phyloP scores from a whole-genome alignment of 257 asterid species.

The Forsythia suspensa region DNA sequence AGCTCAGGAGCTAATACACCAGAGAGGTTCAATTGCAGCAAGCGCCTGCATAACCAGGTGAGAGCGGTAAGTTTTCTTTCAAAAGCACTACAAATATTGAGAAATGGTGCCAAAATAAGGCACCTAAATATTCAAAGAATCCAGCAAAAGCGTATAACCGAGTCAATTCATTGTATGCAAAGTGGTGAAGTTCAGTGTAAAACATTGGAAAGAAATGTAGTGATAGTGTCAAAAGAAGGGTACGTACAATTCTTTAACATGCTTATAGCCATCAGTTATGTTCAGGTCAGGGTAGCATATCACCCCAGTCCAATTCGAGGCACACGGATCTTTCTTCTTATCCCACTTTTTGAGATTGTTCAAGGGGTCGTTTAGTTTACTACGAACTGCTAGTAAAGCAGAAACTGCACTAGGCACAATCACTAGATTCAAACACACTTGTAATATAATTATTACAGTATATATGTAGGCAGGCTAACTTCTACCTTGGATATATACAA shows the following conservation, averaged over 20 bases:
- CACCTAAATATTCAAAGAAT: background rate
- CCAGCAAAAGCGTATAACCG: too few relatives aligned
- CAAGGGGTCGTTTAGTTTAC: conserved; percentile 34
- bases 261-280: conserved; percentile 37
- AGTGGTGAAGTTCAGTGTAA: too few relatives aligned
- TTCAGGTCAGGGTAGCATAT: conserved; percentile 4
- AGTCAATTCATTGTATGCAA: too few relatives aligned
- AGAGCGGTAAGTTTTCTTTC: background rate
- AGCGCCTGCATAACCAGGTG: conserved; percentile 33
- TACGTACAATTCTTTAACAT: conserved; percentile 43
- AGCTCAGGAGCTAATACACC: conserved; percentile 53
- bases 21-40: conserved; percentile 33
- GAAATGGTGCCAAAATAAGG: background rate
- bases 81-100: background rate
- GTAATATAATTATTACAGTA: background rate
- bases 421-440: background rate
- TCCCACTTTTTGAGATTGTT: conserved; percentile 36
- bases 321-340: conserved; percentile 39
- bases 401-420: conserved; percentile 27
- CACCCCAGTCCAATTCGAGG: conserved; percentile 40
- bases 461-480: background rate
- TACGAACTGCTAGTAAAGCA: conserved; percentile 38
- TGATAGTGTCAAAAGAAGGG: background rate
- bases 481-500: background rate
- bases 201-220: background rate